These are phyloP conservation scores for Lentinula edodes DNA, from an alignment of 768 basidiomycete species.

Conservation along the genomic window DNA sequence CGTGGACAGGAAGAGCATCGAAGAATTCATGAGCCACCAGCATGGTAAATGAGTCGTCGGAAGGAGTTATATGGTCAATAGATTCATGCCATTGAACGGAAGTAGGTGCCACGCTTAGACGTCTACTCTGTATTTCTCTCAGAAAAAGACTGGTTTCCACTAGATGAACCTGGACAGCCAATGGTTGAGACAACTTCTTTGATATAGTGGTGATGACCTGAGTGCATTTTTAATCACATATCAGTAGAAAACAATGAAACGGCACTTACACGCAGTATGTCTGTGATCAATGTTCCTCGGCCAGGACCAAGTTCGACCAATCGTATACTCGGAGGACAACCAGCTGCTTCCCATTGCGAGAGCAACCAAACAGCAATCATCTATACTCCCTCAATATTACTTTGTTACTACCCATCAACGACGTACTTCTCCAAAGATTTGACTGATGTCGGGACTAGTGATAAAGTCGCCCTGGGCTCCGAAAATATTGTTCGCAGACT, in stretches of 20 bases:
- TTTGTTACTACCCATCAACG: background rate
- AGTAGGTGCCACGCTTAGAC: constrained; percentile 30
- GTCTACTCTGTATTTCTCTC: constrained; percentile 54
- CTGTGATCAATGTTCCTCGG: constrained; percentile 85
- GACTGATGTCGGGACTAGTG: constrained; percentile 94
- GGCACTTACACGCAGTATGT: constrained; percentile 72
- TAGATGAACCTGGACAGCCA: constrained; percentile 53
- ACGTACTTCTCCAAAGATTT: constrained; percentile 92
- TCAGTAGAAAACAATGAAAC: background rate
- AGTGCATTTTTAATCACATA: background rate
- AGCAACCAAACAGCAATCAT: constrained; percentile 84
- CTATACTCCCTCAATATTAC: constrained; percentile 34
- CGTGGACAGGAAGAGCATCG: constrained; percentile 89
- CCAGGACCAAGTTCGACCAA: constrained; percentile 94
- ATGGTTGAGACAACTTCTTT: background rate
- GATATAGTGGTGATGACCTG: background rate
- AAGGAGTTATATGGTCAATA: constrained; percentile 57
- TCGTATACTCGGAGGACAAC: constrained; percentile 45
- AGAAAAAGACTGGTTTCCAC: constrained; percentile 77
- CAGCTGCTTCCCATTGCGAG: constrained; percentile 62
- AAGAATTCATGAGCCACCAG: constrained; percentile 96
- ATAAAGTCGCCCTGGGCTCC: constrained; percentile 89
- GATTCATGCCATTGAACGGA: constrained; percentile 67
- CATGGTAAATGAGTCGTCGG: constrained; percentile 63
- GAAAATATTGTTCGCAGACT: constrained; percentile 66